phyloP scores from a whole-genome alignment of 768 basidiomycete species.

The Pisolithus marmoratus region DNA sequence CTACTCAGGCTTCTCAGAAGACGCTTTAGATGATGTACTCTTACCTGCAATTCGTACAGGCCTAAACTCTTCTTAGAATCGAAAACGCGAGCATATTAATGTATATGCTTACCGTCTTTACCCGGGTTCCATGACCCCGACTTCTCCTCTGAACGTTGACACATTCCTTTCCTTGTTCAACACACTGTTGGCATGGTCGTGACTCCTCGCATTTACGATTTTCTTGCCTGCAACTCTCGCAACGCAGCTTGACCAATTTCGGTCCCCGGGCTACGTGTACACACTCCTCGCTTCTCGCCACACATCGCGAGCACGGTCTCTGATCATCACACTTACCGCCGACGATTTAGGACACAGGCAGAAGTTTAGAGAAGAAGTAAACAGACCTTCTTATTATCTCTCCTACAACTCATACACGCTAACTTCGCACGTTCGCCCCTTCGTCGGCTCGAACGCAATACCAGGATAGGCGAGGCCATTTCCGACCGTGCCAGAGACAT shows the following conservation, averaged over 20 bases:
- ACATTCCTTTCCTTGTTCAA: slow-evolving; percentile 43
- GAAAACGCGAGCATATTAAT: slow-evolving; percentile 1
- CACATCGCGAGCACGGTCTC: slow-evolving; percentile 56
- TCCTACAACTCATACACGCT: slow-evolving; percentile 55
- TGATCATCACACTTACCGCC: slow-evolving; percentile 51
- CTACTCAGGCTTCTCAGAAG: slow-evolving; percentile 6
- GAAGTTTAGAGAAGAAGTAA: background rate
- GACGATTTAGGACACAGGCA: background rate
- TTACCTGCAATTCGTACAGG: slow-evolving; percentile 58
- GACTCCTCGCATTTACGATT: slow-evolving; percentile 57
- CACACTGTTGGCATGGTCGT: slow-evolving; percentile 50
- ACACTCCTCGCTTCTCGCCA: slow-evolving; percentile 49
- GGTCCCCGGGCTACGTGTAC: slow-evolving; percentile 51
- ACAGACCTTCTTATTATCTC: slow-evolving; percentile 60
- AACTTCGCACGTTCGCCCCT: slow-evolving; percentile 49
- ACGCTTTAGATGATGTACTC: slow-evolving; percentile 8
- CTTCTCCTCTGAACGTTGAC: slow-evolving; percentile 45
- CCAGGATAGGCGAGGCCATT: slow-evolving; percentile 13
- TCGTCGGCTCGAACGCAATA: slow-evolving; percentile 23
- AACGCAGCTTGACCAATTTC: slow-evolving; percentile 54
- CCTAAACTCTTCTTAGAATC: slow-evolving; percentile 31
- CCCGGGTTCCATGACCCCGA: slow-evolving; percentile 53
- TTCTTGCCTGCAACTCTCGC: slow-evolving; percentile 50
- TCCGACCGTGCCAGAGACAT: slow-evolving; percentile 20
- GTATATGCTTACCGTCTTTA: slow-evolving; percentile 46